These are phyloP conservation scores for Penicillium paneum DNA, from an alignment of 2,329 filamentous ascomycete species.

Conservation along the genomic window DNA sequence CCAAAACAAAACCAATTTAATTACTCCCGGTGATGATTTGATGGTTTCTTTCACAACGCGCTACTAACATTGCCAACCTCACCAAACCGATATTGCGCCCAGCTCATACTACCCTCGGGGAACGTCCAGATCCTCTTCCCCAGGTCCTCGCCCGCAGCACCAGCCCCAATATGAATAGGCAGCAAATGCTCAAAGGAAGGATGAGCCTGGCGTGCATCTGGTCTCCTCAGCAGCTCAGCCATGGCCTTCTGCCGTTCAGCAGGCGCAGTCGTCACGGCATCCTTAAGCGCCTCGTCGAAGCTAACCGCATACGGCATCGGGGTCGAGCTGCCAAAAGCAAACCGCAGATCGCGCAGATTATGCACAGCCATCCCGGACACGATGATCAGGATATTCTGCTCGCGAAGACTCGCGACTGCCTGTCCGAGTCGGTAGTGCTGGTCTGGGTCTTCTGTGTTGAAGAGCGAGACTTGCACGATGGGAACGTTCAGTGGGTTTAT, in stretches of 20 bases:
- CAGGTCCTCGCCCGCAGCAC: slow-evolving; percentile 51
- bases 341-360: slow-evolving; percentile 59
- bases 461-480: slow-evolving; percentile 70
- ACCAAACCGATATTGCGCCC: slow-evolving; percentile 56
- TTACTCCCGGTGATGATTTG: neutral
- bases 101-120: slow-evolving; percentile 52
- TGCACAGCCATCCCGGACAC: slow-evolving; percentile 74
- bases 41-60: neutral
- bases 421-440: slow-evolving; percentile 66
- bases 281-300: slow-evolving; percentile 67
- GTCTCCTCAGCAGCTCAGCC: slow-evolving; percentile 46
- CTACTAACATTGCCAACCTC: slow-evolving; percentile 26
- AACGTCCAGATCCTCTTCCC: slow-evolving; percentile 50
- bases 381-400: slow-evolving; percentile 66
- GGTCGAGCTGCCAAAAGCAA: slow-evolving; percentile 43
- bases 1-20: slow-evolving; percentile 9
- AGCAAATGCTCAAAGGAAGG: slow-evolving; percentile 63
- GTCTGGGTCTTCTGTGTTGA: slow-evolving; percentile 60
- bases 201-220: slow-evolving; percentile 59
- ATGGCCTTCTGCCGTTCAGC: slow-evolving; percentile 46
- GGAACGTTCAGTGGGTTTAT: slow-evolving; percentile 63
- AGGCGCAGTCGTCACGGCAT: slow-evolving; percentile 54
- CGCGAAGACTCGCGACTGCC: slow-evolving; percentile 63
- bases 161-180: slow-evolving; percentile 58
- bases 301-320: slow-evolving; percentile 57